A percentile compares a stretch with the other conserved stretches of the same genome.
Conservation (phyloP, 1,284 basidiomycete species). For the Exobasidium rhododendri region DNA sequence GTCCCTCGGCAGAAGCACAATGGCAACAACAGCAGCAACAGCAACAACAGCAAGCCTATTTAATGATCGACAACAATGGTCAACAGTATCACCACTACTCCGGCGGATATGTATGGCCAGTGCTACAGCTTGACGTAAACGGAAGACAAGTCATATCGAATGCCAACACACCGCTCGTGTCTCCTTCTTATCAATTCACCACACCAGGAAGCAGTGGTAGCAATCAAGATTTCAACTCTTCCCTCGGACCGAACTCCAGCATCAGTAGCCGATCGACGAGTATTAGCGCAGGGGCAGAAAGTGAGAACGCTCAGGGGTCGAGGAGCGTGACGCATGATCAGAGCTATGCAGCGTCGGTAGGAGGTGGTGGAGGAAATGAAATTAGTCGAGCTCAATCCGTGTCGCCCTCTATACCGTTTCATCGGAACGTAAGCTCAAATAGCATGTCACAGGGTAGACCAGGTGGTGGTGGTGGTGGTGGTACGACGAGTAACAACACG, state of each 20-base stretch:
- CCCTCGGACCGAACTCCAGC: not conserved
- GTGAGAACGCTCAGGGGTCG: not conserved
- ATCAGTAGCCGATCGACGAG: conserved; percentile 12
- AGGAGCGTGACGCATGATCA: not conserved
- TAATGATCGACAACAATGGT: not conserved
- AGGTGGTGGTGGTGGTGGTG: not conserved
- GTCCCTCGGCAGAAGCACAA: too few species aligned
- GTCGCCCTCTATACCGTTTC: conserved; percentile 3
- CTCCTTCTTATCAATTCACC: not conserved
- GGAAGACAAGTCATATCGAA: not conserved
- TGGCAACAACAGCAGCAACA: too few species aligned
- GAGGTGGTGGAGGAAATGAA: not conserved
- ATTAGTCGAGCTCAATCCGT: conserved; percentile 4
- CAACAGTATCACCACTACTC: conserved; percentile 4
- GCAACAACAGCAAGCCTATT: not conserved
- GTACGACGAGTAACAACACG: not conserved
- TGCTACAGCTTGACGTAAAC: not conserved
- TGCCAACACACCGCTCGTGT: not conserved
- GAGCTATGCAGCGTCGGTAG: not conserved
- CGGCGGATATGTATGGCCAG: not conserved
- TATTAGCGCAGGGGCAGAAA: conserved; percentile 8
- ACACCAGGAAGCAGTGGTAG: not conserved
- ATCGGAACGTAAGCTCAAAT: not conserved
- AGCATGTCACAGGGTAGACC: not conserved
- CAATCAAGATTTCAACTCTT: not conserved